A percentile compares a stretch with the other conserved stretches of the same genome.
Evolutionary conservation across 106 monocot genomes (phyloP).

Genomic region (Acorus gramineus): DNA sequence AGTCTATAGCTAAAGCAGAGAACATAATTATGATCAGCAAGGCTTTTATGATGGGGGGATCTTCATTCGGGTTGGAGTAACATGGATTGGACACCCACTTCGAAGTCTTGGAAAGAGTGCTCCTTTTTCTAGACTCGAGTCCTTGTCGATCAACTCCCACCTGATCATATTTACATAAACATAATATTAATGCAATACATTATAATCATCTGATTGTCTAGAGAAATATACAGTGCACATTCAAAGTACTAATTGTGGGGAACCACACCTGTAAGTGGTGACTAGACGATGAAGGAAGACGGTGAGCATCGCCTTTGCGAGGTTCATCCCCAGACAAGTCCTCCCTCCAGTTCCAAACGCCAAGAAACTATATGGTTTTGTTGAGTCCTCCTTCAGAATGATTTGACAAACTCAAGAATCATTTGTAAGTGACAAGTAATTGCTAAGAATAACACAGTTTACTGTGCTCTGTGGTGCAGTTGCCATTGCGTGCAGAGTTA

Average conservation of each 20-base stretch:
- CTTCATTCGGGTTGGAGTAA: constrained; percentile 4
- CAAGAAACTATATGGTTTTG: constrained; percentile 43
- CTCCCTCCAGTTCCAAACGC: constrained; percentile 67
- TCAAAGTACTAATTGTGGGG: background rate
- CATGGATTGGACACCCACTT: constrained; percentile 56
- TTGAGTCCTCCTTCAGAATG: constrained; percentile 26
- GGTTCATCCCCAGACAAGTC: constrained; percentile 79
- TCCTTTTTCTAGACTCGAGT: constrained; percentile 50
- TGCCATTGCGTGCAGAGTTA: background rate
- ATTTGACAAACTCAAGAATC: background rate
- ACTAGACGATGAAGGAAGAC: constrained; percentile 65
- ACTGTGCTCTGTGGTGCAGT: background rate
- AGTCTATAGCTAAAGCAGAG: too few species aligned
- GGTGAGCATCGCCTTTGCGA: constrained; percentile 77
- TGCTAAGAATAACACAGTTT: background rate
- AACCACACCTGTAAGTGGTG: constrained; percentile 47
- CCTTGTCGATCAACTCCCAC: constrained; percentile 53
- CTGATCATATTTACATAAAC: constrained; percentile 17
- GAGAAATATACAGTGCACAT: background rate
- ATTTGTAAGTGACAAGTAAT: background rate
- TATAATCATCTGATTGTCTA: background rate
- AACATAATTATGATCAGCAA: too few species aligned
- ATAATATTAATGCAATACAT: background rate
- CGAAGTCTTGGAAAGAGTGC: constrained; percentile 67
- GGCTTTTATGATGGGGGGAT: too few species aligned